Conservation (phyloP, 1,139 yeast species). For the Meyerozyma smithsonii region DNA sequence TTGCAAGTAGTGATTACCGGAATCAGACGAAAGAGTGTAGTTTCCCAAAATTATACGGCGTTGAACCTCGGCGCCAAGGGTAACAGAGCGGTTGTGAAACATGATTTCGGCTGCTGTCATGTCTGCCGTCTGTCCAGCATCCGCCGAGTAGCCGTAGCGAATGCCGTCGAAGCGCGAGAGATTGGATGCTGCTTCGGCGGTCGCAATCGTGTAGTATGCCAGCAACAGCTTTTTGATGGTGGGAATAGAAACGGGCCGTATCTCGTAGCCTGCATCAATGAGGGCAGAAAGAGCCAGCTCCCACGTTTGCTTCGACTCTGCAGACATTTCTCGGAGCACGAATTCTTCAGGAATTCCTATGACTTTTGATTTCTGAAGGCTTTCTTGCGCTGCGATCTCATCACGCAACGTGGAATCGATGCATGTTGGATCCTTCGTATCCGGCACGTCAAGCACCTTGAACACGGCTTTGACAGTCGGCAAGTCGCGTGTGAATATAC, state of each 20-base stretch:
- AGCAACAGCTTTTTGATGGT: conserved; percentile 65
- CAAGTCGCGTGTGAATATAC: conserved; percentile 58
- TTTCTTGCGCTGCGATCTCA: conserved; percentile 12
- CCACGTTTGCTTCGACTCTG: conserved; percentile 46
- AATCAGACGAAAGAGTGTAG: conserved; percentile 70
- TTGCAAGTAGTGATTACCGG: conserved; percentile 73
- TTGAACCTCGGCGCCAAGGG: conserved; percentile 80
- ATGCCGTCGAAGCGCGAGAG: conserved; percentile 87
- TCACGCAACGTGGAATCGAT: conserved; percentile 36
- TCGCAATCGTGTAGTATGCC: conserved; percentile 79
- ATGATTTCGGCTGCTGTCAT: conserved; percentile 28
- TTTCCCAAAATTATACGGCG: conserved; percentile 82
- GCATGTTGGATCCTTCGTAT: conserved; percentile 78
- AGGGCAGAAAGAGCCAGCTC: conserved; percentile 37
- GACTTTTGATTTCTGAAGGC: conserved; percentile 18
- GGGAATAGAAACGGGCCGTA: conserved; percentile 66
- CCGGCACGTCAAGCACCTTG: conserved; percentile 52
- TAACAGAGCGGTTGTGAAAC: conserved; percentile 54
- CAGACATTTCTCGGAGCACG: conserved; percentile 50
- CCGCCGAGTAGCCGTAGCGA: conserved; percentile 56
- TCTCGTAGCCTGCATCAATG: conserved; percentile 45
- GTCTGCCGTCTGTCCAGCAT: conserved; percentile 15
- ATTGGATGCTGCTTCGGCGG: conserved; percentile 94
- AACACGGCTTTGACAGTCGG: conserved; percentile 46
- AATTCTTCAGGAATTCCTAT: conserved; percentile 76